phyloP scores from a whole-genome alignment of 305 asterid species.

The Ajuga reptans region DNA sequence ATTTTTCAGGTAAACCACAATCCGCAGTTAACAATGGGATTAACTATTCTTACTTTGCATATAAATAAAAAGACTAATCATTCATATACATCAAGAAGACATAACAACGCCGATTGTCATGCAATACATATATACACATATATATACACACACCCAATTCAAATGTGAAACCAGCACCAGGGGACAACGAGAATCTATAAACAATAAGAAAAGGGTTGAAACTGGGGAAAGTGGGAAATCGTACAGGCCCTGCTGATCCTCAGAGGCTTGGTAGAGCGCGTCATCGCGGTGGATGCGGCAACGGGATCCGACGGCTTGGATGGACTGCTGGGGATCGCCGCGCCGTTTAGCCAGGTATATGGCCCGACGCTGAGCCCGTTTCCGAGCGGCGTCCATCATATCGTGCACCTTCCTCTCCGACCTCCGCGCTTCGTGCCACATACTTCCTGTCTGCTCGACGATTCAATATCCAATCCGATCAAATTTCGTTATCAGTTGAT shows the following conservation, averaged over 20 bases:
- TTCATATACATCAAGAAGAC: not conserved
- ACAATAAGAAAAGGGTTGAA: not conserved
- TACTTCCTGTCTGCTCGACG: conserved; percentile 21
- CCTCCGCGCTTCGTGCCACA: conserved; percentile 98
- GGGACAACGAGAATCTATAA: not conserved
- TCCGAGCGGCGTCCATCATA: conserved; percentile 99
- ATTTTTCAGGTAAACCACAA: not conserved
- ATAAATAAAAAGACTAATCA: not conserved
- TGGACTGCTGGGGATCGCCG: conserved; percentile 96
- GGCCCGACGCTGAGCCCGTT: conserved; percentile 98
- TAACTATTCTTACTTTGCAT: not conserved
- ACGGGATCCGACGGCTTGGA: conserved; percentile 77
- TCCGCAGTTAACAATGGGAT: too few species aligned
- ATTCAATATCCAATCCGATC: conserved; percentile 11
- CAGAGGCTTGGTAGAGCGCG: conserved; percentile 73
- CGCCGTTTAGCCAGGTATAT: conserved; percentile 90
- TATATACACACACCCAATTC: not conserved
- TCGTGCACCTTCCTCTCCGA: conserved; percentile 98
- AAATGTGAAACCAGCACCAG: not conserved
- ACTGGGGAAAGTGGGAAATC: conserved; percentile 4
- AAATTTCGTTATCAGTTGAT: not conserved
- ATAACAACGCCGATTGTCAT: too few species aligned
- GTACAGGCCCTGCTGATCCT: conserved; percentile 92
- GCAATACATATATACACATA: not conserved
- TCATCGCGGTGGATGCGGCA: conserved; percentile 80